Evolutionary conservation across 2,329 filamentous ascomycete species (phyloP), one percentile per base, ranked within the genome.

Genomic region (Alternaria sp.): DNA sequence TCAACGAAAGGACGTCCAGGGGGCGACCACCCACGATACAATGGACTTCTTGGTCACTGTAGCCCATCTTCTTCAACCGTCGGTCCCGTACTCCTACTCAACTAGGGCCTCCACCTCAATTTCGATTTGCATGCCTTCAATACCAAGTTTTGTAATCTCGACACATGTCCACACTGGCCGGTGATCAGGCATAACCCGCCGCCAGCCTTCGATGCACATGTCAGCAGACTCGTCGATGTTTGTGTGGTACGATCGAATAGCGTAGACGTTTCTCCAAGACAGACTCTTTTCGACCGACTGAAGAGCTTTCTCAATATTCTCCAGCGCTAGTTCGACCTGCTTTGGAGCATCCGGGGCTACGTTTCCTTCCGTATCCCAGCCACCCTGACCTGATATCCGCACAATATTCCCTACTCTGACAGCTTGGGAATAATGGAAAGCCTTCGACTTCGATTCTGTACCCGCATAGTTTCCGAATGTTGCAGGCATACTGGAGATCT

Each of bases 251-350:
- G 53, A 54, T 22, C 59, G 53, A 36, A 65, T 57, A 34, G 57
- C 62, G 55, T 64, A 68, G 0, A 87, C 85, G 59, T 86, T 83
- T 25, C 70, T 66, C 82, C 82, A 85, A 16, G 54, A 49, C 16
- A 57, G 36, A 10, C n/a, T 43, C 22, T 45, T 41, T n/a, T 60
- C 56, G 34, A 52, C 62, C 36, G 53, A 48, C 20, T 62, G 43
- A 10, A 64, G 51, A 3, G 84, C 83, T 55, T 82, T 80, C 2
- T 88, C 83, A n/a, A 87, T 82, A 57, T 87, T 88, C 10, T 65
- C 73, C 63, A 88, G 87, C 0, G 85, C 83, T 40, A 59, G 58
- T 18, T 62, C 65, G 10, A 68, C 55, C 41, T 68, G 63, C 22
- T 60, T 49, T 41, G 18, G 36, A 4, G 60, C 36, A 49, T 57